Evolutionary conservation across 2,329 filamentous ascomycete species (phyloP).

Genomic region (Hypoxylon sp.): DNA sequence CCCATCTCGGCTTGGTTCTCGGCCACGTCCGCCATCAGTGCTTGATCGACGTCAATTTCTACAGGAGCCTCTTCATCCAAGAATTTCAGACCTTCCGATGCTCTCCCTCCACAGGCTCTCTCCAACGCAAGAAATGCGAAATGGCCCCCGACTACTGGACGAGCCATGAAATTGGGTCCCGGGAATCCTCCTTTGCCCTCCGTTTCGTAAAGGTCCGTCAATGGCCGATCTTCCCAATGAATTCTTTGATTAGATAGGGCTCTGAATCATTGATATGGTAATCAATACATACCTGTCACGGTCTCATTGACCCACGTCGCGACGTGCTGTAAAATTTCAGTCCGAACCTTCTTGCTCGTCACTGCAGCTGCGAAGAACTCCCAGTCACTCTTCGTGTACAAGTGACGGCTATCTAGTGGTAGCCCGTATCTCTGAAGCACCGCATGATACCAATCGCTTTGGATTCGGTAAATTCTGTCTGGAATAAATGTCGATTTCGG

Average conservation of each 20-base stretch:
- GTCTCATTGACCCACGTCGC: conserved; percentile 90
- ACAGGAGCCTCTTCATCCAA: conserved; percentile 59
- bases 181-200: conserved; percentile 83
- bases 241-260: conserved; percentile 36
- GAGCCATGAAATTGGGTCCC: conserved; percentile 81
- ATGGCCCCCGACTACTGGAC: conserved; percentile 87
- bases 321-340: conserved; percentile 80
- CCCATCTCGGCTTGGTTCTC: conserved; percentile 46
- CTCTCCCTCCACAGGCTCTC: conserved; percentile 81
- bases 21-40: conserved; percentile 49
- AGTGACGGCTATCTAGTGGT: conserved; percentile 84
- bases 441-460: conserved; percentile 84
- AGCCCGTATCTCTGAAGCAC: conserved; percentile 87
- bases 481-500: conserved; percentile 74
- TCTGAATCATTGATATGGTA: background rate
- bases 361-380: conserved; percentile 90
- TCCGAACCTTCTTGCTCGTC: conserved; percentile 75
- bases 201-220: conserved; percentile 87
- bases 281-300: conserved; percentile 67
- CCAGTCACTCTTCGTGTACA: conserved; percentile 93
- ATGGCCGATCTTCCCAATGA: conserved; percentile 71
- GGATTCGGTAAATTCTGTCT: conserved; percentile 80
- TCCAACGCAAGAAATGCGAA: conserved; percentile 89
- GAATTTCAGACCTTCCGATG: conserved; percentile 70
- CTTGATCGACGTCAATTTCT: conserved; percentile 56